Conservation (phyloP, 2,329 filamentous ascomycete species). For the Pseudocercospora crystallina region DNA sequence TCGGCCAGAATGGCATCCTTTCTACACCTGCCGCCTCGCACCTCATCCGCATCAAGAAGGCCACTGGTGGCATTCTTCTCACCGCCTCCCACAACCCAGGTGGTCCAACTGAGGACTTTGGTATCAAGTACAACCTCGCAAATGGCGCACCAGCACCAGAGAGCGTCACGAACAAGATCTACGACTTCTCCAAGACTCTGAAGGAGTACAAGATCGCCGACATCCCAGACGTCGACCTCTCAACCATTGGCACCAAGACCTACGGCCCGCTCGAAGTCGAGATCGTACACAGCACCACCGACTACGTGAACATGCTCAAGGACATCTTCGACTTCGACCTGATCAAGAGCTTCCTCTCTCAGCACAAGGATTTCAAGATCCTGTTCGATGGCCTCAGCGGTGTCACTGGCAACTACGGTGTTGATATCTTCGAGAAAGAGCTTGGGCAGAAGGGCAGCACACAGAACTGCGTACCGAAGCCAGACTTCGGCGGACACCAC, state of each 20-base stretch:
- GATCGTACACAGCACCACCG: conserved; percentile 86
- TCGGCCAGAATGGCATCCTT: conserved; percentile 94
- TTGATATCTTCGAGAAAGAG: conserved; percentile 92
- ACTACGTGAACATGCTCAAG: conserved; percentile 95
- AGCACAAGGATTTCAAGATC: conserved; percentile 90
- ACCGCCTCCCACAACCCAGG: conserved; percentile 98
- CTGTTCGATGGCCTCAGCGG: conserved; percentile 93
- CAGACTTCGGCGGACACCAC: conserved; percentile 96
- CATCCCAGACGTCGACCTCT: conserved; percentile 82
- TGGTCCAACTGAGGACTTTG: conserved; percentile 95
- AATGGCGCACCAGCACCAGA: conserved; percentile 96
- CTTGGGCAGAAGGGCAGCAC: conserved; percentile 78
- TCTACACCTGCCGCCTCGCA: conserved; percentile 96
- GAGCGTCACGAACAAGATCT: conserved; percentile 97
- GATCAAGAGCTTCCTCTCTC: conserved; percentile 88
- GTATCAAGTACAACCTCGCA: conserved; percentile 98
- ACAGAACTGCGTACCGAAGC: conserved; percentile 88
- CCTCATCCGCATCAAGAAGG: conserved; percentile 89
- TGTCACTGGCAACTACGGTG: conserved; percentile 93
- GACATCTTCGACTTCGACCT: conserved; percentile 97
- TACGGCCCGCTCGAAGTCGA: conserved; percentile 91
- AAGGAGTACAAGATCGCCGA: conserved; percentile 89
- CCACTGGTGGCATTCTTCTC: conserved; percentile 92
- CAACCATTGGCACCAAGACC: conserved; percentile 75
- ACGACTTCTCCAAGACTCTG: conserved; percentile 82